A percentile compares a stretch with the other conserved stretches of the same genome.
Evolutionary conservation across 1,284 basidiomycete genomes (phyloP).

Genomic region (Retiboletus flavoniger): DNA sequence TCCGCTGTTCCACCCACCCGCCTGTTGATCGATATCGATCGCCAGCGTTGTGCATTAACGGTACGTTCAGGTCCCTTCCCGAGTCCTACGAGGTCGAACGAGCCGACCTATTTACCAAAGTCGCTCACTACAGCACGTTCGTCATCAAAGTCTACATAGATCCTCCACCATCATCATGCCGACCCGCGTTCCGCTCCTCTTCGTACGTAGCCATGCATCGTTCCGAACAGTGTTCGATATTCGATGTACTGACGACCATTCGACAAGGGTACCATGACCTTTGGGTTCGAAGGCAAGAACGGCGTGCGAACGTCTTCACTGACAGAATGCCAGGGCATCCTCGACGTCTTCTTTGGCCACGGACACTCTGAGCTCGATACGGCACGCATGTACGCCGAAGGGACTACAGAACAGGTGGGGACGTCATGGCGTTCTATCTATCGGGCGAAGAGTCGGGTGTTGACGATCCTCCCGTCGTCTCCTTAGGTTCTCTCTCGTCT

Average conservation of each 20-base stretch:
- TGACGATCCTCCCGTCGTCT: background rate
- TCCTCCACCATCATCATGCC: constrained; percentile 15
- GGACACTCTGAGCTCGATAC: constrained; percentile 52
- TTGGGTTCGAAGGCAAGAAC: constrained; percentile 45
- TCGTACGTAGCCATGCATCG: constrained; percentile 26
- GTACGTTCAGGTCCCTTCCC: background rate
- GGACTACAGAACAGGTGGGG: constrained; percentile 50
- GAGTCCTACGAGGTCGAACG: background rate
- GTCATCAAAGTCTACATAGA: background rate
- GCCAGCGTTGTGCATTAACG: background rate
- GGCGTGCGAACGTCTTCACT: constrained; percentile 42
- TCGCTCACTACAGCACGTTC: background rate
- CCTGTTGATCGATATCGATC: background rate
- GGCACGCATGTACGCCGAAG: constrained; percentile 47
- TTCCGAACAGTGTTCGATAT: background rate
- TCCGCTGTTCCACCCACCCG: no score
- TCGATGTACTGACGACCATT: background rate
- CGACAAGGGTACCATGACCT: constrained; percentile 49
- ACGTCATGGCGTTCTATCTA: background rate
- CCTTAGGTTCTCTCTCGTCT: constrained; percentile 45
- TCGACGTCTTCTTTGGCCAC: constrained; percentile 45
- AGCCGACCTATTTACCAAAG: background rate
- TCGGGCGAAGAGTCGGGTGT: background rate
- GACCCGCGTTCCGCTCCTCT: constrained; percentile 40
- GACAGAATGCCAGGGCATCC: constrained; percentile 43